Conservation (phyloP, 805 yeast genomes). For the Starmerella lactis-condensi region DNA sequence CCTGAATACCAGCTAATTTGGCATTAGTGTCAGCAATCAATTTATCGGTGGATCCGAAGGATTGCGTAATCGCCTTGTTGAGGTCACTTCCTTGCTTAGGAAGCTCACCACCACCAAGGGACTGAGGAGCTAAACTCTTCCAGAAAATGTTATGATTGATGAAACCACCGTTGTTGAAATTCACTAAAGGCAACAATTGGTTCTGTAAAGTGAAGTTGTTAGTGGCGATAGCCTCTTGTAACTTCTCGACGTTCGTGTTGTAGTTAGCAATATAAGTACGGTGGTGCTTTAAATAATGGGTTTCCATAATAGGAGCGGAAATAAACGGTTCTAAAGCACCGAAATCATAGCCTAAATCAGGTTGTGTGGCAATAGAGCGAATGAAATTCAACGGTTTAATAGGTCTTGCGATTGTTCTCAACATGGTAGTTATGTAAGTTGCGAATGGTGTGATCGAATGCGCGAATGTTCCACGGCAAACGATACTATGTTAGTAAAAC, state of each 20-base stretch:
- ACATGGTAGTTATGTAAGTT: no score
- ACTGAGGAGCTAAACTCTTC: slow-evolving; percentile 66
- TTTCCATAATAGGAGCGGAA: slow-evolving; percentile 69
- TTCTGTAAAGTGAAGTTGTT: slow-evolving; percentile 42
- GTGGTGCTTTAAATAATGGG: slow-evolving; percentile 78
- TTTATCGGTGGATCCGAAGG: slow-evolving; percentile 57
- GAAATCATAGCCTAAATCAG: slow-evolving; percentile 68
- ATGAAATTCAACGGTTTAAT: neutral
- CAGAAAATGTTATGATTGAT: slow-evolving; percentile 73
- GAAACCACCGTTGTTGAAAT: slow-evolving; percentile 87
- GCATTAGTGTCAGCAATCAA: slow-evolving; percentile 46
- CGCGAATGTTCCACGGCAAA: no score
- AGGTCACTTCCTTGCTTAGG: slow-evolving; percentile 38
- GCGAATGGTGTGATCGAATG: no score
- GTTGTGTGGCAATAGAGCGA: slow-evolving; percentile 55
- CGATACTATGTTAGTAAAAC: no score
- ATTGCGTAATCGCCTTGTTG: slow-evolving; percentile 37
- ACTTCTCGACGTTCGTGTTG: slow-evolving; percentile 60
- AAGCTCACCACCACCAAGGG: slow-evolving; percentile 57
- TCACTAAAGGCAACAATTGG: slow-evolving; percentile 51
- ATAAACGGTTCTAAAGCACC: slow-evolving; percentile 74
- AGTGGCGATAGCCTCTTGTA: slow-evolving; percentile 40
- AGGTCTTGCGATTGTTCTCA: neutral
- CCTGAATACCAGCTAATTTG: slow-evolving; percentile 72
- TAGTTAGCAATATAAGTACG: slow-evolving; percentile 78